Evolutionary conservation across 2,329 filamentous ascomycete species (phyloP), one percentile per base, ranked within the genome.

Genomic region (Teratosphaeria pseudoeucalypti): DNA sequence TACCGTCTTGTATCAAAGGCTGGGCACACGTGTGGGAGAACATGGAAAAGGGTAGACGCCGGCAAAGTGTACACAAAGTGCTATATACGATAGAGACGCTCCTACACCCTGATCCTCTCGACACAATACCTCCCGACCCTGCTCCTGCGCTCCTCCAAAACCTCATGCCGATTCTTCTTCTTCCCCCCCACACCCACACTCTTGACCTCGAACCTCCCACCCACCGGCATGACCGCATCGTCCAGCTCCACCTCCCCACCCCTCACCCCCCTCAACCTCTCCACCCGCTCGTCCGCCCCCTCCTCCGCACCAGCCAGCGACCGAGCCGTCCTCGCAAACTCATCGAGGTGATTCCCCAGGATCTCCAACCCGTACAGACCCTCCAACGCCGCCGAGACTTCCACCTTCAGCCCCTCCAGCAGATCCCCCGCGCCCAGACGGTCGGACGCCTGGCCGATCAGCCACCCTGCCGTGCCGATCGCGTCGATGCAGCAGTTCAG

Each of bases 401-500:
- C 88, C 39, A 84, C 79, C 66, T 84, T 84, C 55, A 92, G 78
- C 52, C 81, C 79, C 23, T 81, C 77, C 59, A 92, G 78, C 59
- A 90, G 82, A 64, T 88, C 84, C 49, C 84, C 81, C 1, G 82
- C 79, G 52, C 84, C 81, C 11, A 79, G 76, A 61, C 81, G 78
- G 32, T 78, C 77, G 58, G 71, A 53, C 71, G 68, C 82, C 74
- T 54, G 79, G 64, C 83, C 83, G 63, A 86, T 85, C 34, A 92
- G 78, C 88, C 88, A 92, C 23, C 88, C 88, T 58, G 84, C 84
- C 10, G 86, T 81, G 1, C 88, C 88, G 16, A 92, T 82, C 0
- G 89, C 85, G 72, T 92, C 89, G 52, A 92, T 79, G 62, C 88
- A 89, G 67, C 85, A 84, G 63, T 85, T 85, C 34, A 92, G 79